Evolutionary conservation across 2,329 filamentous ascomycete genomes (phyloP).

Genomic region (Domatiomyces globalis): DNA sequence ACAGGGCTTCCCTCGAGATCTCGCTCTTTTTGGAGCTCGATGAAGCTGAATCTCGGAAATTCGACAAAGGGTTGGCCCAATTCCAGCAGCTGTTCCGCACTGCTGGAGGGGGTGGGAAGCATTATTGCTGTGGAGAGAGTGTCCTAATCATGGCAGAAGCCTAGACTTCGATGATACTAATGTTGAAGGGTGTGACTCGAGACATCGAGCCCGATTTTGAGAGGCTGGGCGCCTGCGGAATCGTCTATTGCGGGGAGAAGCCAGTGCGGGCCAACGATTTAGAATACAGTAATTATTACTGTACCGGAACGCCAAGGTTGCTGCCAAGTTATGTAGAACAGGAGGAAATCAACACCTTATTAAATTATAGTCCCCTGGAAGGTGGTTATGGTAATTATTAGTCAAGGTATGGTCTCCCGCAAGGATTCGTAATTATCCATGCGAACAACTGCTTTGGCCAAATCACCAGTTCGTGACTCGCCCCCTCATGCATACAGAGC

Average conservation of each 20-base stretch:
- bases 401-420: too few relatives aligned
- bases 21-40: conserved; percentile 16
- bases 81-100: conserved; percentile 18
- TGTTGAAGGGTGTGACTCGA: too few relatives aligned
- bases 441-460: not conserved
- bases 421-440: not conserved
- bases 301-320: too few relatives aligned
- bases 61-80: conserved; percentile 21
- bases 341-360: too few relatives aligned
- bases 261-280: too few relatives aligned
- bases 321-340: too few relatives aligned
- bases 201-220: too few relatives aligned
- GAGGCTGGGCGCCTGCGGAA: too few relatives aligned
- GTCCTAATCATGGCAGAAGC: not conserved
- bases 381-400: too few relatives aligned
- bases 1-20: conserved; percentile 13
- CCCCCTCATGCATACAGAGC: conserved; percentile 22
- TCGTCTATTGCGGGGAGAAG: not conserved
- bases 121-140: conserved; percentile 8
- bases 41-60: conserved; percentile 22
- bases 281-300: too few relatives aligned
- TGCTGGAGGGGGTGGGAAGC: conserved; percentile 16
- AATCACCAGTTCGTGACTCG: conserved; percentile 16
- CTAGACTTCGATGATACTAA: not conserved
- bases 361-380: too few relatives aligned